phyloP scores from a whole-genome alignment of 495 filamentous ascomycete species.

The Penicillium lividum region DNA sequence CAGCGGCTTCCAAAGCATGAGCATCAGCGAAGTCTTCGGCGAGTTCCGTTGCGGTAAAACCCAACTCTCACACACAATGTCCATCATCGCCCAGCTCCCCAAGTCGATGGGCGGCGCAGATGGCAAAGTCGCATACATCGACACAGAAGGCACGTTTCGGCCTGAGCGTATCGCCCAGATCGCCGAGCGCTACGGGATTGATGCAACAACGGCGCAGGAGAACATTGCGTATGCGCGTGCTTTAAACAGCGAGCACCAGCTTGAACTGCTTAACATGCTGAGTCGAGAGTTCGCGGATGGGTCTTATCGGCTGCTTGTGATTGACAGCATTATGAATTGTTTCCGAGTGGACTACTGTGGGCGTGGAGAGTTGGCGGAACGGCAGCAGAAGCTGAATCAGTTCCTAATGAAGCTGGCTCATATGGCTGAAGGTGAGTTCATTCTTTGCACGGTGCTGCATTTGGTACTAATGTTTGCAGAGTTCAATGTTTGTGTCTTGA shows the following conservation, averaged over 20 bases:
- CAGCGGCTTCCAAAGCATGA: conserved; percentile 79
- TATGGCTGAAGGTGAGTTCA: conserved; percentile 65
- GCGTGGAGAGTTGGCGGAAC: conserved; percentile 72
- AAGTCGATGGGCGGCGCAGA: conserved; percentile 71
- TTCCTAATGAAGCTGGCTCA: conserved; percentile 70
- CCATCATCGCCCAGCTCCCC: conserved; percentile 60
- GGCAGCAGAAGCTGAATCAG: conserved; percentile 74
- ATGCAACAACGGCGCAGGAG: conserved; percentile 65
- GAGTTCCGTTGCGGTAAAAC: conserved; percentile 82
- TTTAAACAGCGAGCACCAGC: conserved; percentile 74
- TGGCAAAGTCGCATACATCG: conserved; percentile 80
- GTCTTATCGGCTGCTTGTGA: conserved; percentile 70
- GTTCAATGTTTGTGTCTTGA: conserved; percentile 75
- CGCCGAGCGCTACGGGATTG: conserved; percentile 71
- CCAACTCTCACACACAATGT: conserved; percentile 68
- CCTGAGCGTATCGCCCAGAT: conserved; percentile 74
- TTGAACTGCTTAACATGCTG: conserved; percentile 68
- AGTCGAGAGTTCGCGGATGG: conserved; percentile 65
- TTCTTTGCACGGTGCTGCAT: not conserved
- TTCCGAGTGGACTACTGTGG: conserved; percentile 76
- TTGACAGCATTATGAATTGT: conserved; percentile 79
- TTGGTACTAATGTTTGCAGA: conserved; percentile 42
- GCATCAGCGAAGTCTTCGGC: conserved; percentile 72
- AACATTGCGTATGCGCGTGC: conserved; percentile 75
- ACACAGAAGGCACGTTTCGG: conserved; percentile 79